phyloP scores from a whole-genome alignment of 495 filamentous ascomycete genomes.

The Penicillium taxi region DNA sequence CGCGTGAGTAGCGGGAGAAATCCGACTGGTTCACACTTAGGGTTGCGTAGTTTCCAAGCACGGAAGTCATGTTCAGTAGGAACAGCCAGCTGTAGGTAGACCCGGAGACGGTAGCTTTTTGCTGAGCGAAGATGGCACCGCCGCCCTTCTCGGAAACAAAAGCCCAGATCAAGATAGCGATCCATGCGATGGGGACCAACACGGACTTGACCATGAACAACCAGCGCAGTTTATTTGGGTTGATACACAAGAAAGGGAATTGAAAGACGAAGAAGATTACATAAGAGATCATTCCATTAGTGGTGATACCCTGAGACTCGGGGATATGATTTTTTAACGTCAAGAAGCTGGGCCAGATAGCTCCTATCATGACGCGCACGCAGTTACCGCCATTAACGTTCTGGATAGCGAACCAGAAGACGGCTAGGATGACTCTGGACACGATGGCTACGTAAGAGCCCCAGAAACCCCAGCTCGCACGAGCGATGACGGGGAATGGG shows the following conservation, averaged over 20 bases:
- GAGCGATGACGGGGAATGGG: conserved; percentile 60
- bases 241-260: conserved; percentile 41
- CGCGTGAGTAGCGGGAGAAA: conserved; percentile 42
- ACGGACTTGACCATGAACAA: conserved; percentile 39
- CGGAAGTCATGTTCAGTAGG: conserved; percentile 36
- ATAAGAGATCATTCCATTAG: conserved; percentile 55
- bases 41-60: conserved; percentile 39
- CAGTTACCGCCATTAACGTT: conserved; percentile 59
- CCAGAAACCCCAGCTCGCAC: conserved; percentile 63
- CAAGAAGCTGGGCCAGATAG: conserved; percentile 59
- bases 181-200: conserved; percentile 39
- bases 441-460: conserved; percentile 60
- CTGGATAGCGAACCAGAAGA: conserved; percentile 70
- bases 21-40: conserved; percentile 38
- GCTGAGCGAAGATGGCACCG: conserved; percentile 22
- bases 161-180: conserved; percentile 44
- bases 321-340: conserved; percentile 49
- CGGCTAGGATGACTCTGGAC: conserved; percentile 56
- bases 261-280: conserved; percentile 48
- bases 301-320: conserved; percentile 52
- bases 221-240: conserved; percentile 39
- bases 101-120: conserved; percentile 27
- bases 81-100: conserved; percentile 38
- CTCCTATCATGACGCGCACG: conserved; percentile 57
- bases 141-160: conserved; percentile 33